Evolutionary conservation across 257 asterid genomes (phyloP), one percentile per base, ranked within the genome.

Genomic region (Parsonsia alboflavescens): DNA sequence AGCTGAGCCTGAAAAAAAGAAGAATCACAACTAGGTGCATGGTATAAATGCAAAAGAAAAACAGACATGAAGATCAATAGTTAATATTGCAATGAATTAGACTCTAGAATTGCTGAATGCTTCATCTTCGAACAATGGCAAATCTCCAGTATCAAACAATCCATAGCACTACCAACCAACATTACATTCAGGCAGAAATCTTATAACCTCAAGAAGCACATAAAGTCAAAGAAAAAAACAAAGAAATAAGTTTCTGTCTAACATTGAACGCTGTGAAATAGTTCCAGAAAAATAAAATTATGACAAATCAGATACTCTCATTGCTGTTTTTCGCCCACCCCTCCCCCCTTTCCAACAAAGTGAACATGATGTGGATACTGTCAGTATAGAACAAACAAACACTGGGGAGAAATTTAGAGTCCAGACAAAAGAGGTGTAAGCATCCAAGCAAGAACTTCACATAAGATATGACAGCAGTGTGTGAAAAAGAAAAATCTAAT

Each of bases 1-100:
- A 93, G 86, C 82, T 88, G 96, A 73, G 72, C 84, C 97, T 93
- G 89, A 52, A 80, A 86, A 50, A 66, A 72, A 56, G 65, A 44
- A 22, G 74, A 70, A 71, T 41, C 42, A 21, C 21, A 21, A 68
- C 46, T 48, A 22, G 69, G 68, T 44, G 28, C 50, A 50, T 26
- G 13, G 28, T 46, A 39, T 17, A 39, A 2, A 48, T 11, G 28
- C 42, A 24, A 26, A 6, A 53, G 22, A 9, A 33, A 26, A 6
- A 53, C 16, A 9, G 11, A n/a, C 15, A 44, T 10, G 56, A 41
- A 17, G 10, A 44, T 21, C 19, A 59, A 24, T 33, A 16, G 26
- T 63, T 11, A 48, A 28, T 61, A 12, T 1, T 16, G n/a, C n/a
- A 6, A 15, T 30, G 44, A 30, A 28, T 63, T 33, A 63, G 39